Conservation (phyloP, 345 rosid species). For the Geranium rotundifolium region DNA sequence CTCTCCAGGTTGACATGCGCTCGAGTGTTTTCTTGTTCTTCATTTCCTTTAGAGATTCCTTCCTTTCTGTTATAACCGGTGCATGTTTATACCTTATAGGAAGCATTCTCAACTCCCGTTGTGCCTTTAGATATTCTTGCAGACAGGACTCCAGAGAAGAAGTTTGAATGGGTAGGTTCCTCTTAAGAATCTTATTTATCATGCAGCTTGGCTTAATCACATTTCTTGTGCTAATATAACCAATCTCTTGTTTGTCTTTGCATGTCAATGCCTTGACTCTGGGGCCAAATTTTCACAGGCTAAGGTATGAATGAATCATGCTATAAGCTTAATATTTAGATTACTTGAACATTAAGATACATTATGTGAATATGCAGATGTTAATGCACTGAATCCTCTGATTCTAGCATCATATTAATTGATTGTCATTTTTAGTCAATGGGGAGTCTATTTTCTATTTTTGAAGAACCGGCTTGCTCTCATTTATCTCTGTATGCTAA, state of each 20-base stretch:
- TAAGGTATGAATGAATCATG: neutral
- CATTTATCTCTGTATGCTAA: too few species aligned
- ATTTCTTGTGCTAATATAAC: neutral
- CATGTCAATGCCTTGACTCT: neutral
- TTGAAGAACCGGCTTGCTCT: neutral
- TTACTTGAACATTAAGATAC: neutral
- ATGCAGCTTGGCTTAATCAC: neutral
- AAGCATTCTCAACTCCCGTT: slow-evolving; percentile 73
- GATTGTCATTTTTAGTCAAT: too few species aligned
- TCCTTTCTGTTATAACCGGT: too few species aligned
- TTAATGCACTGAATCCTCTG: too few species aligned
- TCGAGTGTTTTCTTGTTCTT: neutral
- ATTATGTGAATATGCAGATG: too few species aligned
- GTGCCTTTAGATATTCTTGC: slow-evolving; percentile 83
- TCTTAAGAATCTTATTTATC: neutral
- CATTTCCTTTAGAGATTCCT: neutral
- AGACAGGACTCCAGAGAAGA: slow-evolving; percentile 60
- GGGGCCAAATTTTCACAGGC: neutral
- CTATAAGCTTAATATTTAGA: neutral
- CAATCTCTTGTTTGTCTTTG: neutral
- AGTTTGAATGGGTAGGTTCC: slow-evolving; percentile 50
- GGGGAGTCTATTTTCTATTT: too few species aligned
- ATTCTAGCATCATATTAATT: too few species aligned
- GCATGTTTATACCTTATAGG: slow-evolving; percentile 20
- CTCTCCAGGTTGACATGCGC: slow-evolving; percentile 49